Base-by-base conservation (phyloP, 148 eudicot genomes). In the Camellia lanceoleosa region DNA sequence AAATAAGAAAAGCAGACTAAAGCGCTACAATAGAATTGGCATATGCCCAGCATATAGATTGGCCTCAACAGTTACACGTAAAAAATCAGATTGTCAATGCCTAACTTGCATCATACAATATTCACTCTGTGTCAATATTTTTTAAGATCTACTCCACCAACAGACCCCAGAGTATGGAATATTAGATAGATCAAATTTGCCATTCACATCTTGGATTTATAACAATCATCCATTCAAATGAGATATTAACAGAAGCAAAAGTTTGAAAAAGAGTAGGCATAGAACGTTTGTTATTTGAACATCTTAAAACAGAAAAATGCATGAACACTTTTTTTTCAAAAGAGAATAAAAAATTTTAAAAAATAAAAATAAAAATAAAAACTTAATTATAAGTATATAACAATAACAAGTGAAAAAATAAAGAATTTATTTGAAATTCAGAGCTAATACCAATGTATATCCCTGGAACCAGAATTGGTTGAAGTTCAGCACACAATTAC, bases 401-500 rank as follows among this genome's bases (percentile, higher is more conserved):
- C 61, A 8, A 58, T 58, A 58, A 58, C 12, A 14, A 23, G 59
- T 10, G 18, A 8, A 68, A 80, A 61, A 68, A 73, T 8, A 62
- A 71, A 71, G 19, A 79, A 83, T 54, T 75, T 78, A 73, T 84
- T 83, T 88, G 90, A 92, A 95, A 88, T 87, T 82, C 56, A 93
- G 97, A 93, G 99, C 97, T 85, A 92, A 95, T 95, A 95, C 99
- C 99, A 87, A 93, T 90, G 72, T 86, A 86, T 86, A 93, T 88
- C 89, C 90, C 84, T 93, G 89, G 90, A 95, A 95, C 92, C 97
- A 95, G 97, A 90, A 89, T 89, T 90, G 89, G 92, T 86, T 96
- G 92, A 86, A 96, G 92, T 96, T 93, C 95, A 96, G 95, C 99
- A 90, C 99, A 87, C 97, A 92, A 93, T 93, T 96, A 96, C 99